Percentiles rank a stretch among this genome's conserved stretches.
Evolutionary conservation across 805 yeast genomes (phyloP).

Genomic region (Dipodascus albidus): DNA sequence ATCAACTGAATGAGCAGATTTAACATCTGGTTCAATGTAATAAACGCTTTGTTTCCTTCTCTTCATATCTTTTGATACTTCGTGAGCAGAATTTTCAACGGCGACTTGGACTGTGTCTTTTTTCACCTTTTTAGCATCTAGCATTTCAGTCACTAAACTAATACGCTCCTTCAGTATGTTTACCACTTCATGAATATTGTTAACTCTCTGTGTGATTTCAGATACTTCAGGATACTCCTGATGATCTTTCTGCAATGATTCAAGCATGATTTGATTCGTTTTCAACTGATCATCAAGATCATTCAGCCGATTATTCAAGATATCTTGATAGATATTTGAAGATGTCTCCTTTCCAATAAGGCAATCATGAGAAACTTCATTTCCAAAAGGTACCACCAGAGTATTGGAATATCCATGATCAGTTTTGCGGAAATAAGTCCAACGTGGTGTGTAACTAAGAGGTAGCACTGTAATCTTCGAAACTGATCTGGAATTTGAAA

Average conservation of each 20-base stretch:
- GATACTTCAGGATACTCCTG: conserved; percentile 15
- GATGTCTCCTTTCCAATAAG: conserved; percentile 25
- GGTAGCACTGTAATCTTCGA: conserved; percentile 43
- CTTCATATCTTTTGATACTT: not conserved
- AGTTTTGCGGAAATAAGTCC: conserved; percentile 59
- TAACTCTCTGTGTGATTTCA: conserved; percentile 11
- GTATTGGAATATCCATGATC: conserved; percentile 26
- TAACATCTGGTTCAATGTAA: conserved; percentile 3
- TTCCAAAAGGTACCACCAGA: conserved; percentile 36
- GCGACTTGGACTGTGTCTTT: conserved; percentile 3
- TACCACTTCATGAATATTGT: conserved; percentile 10
- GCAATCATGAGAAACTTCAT: conserved; percentile 54
- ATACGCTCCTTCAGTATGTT: conserved; percentile 11
- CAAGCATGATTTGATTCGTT: conserved; percentile 23
- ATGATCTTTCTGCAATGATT: conserved; percentile 18
- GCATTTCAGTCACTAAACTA: conserved; percentile 6
- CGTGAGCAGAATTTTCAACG: not conserved
- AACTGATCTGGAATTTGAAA: conserved; percentile 13
- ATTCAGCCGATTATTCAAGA: conserved; percentile 19
- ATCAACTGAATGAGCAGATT: conserved; percentile 1
- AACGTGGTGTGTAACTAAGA: conserved; percentile 53
- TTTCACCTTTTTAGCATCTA: not conserved
- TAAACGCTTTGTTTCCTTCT: conserved; percentile 3
- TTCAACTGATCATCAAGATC: conserved; percentile 23
- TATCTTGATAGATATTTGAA: conserved; percentile 20